Evolutionary conservation across 2,329 filamentous ascomycete species (phyloP).

Genomic region (Chaetomiaceae sp.): DNA sequence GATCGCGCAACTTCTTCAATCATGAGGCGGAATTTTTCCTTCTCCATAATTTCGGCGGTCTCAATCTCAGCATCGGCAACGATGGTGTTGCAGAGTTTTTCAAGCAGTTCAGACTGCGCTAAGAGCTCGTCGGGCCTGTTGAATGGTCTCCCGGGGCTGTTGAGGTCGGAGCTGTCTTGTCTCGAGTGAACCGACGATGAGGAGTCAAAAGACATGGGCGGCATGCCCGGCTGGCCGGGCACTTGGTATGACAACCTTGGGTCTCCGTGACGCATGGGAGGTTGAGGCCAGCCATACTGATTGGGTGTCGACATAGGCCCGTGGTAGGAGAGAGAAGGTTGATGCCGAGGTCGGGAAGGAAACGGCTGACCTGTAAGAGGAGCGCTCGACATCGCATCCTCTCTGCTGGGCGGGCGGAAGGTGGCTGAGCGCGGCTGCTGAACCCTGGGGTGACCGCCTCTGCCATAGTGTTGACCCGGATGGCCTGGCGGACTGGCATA

Average conservation of each 20-base stretch:
- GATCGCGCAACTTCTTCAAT: conserved; percentile 63
- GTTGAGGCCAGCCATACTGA: conserved; percentile 30
- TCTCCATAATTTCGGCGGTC: conserved; percentile 59
- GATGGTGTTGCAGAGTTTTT: conserved; percentile 44
- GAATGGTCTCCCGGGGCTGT: conserved; percentile 34
- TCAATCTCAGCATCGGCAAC: conserved; percentile 60
- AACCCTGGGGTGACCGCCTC: conserved; percentile 18
- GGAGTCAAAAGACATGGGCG: conserved; percentile 18
- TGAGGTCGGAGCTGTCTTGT: conserved; percentile 14
- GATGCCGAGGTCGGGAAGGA: conserved; percentile 30
- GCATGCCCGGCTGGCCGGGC: not conserved
- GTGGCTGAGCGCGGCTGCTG: conserved; percentile 35
- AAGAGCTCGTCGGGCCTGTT: conserved; percentile 42
- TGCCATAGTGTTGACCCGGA: conserved; percentile 29
- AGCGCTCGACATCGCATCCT: conserved; percentile 18
- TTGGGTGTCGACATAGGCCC: conserved; percentile 26
- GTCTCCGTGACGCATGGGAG: conserved; percentile 13
- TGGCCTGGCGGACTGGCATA: conserved; percentile 31
- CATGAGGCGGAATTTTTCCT: conserved; percentile 63
- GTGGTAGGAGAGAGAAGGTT: conserved; percentile 33
- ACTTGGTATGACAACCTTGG: conserved; percentile 18
- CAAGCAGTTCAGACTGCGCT: conserved; percentile 47
- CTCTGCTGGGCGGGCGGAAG: conserved; percentile 29
- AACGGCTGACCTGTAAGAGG: conserved; percentile 15
- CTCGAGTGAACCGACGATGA: conserved; percentile 16